Conservation (phyloP, 2,329 filamentous ascomycete genomes). For the Nemania serpens region DNA sequence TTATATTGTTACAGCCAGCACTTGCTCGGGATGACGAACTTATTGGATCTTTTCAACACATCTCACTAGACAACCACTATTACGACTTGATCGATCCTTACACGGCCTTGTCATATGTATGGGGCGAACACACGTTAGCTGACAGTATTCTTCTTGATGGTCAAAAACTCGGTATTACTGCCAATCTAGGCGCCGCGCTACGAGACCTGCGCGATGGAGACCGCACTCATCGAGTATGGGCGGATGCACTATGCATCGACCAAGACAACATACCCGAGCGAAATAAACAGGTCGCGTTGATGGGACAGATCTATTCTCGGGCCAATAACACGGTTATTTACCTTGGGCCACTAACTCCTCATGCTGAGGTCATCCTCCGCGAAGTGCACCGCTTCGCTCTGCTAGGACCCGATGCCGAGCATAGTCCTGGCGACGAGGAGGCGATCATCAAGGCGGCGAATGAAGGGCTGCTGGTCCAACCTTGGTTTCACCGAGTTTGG, state of each 20-base stretch:
- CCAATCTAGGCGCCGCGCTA: background rate
- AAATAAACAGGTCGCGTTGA: constrained; percentile 20
- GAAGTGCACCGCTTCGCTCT: too few relatives aligned
- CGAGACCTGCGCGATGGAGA: constrained; percentile 2
- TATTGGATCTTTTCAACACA: background rate
- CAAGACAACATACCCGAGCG: constrained; percentile 15
- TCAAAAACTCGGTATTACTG: background rate
- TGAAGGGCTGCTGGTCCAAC: background rate
- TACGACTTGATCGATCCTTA: background rate
- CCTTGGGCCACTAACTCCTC: constrained; percentile 4
- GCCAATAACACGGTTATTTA: constrained; percentile 18
- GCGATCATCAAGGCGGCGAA: background rate
- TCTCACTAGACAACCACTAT: background rate
- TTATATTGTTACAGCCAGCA: background rate
- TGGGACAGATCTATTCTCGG: constrained; percentile 15
- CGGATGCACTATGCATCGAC: constrained; percentile 22
- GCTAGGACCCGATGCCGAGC: background rate
- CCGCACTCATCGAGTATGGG: background rate
- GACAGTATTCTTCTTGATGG: background rate
- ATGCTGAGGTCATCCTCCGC: background rate
- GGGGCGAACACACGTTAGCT: background rate
- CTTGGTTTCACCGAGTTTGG: constrained; percentile 25
- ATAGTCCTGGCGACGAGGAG: background rate
- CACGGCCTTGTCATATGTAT: constrained; percentile 10
- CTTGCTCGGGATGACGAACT: background rate